Evolutionary conservation across 1,284 basidiomycete genomes (phyloP), one percentile per base, ranked within the genome.

Genomic region (Hemileia vastatrix): DNA sequence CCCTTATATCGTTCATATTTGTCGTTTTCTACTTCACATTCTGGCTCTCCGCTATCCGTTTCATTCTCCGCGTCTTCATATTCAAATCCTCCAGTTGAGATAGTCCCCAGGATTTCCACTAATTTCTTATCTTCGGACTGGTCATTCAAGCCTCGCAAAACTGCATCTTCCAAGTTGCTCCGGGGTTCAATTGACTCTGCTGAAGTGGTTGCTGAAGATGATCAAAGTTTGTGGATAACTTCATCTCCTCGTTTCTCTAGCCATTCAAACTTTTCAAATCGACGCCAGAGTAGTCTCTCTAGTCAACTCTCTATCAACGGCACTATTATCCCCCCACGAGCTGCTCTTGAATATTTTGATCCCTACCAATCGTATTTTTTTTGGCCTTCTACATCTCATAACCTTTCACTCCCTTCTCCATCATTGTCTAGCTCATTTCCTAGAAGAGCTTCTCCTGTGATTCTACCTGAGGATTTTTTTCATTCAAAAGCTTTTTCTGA

Each of bases 401-500:
- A 44, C 11, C 44, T 55, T 18, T 62, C 60, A 9, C n/a, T 55
- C 15, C 6, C 4, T 27, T 23, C 8, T 15, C 33, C 24, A 61
- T 31, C 24, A 45, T 18, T 24, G 44, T 23, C 43, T 47, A 2
- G 21, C 51, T 43, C 31, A 51, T 4, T 23, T 48, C 23, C 47
- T 45, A 27, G 36, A 54, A 36, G 23, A 36, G n/a, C 43, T 24
- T 21, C 36, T n/a, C n/a, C n/a, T n/a, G n/a, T n/a, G n/a, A 56
- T 44, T 49, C 33, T 6, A 63, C 52, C 27, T 11, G 48, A 63
- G 32, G 60, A 63, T 43, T 56, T 63, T 43, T 63, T 62, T 49
- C 18, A 50, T 43, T 63, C 60, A 8, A 63, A 63, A 63, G 60
- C 60, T 19, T 63, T 56, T 44, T 43, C 24, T 1, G 60, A 63